These are phyloP conservation scores for Ceratocystis destructans DNA, from an alignment of 2,329 filamentous ascomycete genomes.

Conservation along the genomic window DNA sequence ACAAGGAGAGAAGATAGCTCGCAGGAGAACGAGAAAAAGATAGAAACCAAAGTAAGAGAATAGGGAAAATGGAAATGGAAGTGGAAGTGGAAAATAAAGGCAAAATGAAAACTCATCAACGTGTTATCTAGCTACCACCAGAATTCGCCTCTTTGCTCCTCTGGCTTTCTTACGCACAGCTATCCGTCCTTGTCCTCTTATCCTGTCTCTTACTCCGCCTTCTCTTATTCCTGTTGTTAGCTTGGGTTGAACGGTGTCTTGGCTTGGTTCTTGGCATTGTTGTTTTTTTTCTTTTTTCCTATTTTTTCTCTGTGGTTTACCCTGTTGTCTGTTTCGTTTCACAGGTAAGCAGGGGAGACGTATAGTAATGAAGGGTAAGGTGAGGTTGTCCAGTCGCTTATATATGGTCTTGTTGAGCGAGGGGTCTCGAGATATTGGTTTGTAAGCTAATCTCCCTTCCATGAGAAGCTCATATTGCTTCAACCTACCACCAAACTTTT, in stretches of 20 bases:
- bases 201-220: background rate
- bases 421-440: no score
- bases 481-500: no score
- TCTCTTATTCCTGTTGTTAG: background rate
- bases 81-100: background rate
- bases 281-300: background rate
- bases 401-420: no score
- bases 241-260: slow-evolving; percentile 8
- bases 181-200: background rate
- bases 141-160: background rate
- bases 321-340: slow-evolving; percentile 7
- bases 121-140: background rate
- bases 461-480: no score
- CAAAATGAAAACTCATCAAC: background rate
- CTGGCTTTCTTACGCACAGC: background rate
- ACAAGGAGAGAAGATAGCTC: no score
- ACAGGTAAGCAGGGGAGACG: background rate
- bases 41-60: background rate
- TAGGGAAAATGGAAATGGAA: background rate
- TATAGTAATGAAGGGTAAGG: background rate
- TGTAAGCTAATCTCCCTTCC: no score
- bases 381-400: background rate
- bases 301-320: background rate
- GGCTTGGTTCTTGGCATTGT: background rate
- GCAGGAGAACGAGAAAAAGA: background rate